A percentile compares a stretch with the other conserved stretches of the same genome.
Evolutionary conservation across 129 eudicot species (phyloP).

Genomic region (Flaveria ramosissima): DNA sequence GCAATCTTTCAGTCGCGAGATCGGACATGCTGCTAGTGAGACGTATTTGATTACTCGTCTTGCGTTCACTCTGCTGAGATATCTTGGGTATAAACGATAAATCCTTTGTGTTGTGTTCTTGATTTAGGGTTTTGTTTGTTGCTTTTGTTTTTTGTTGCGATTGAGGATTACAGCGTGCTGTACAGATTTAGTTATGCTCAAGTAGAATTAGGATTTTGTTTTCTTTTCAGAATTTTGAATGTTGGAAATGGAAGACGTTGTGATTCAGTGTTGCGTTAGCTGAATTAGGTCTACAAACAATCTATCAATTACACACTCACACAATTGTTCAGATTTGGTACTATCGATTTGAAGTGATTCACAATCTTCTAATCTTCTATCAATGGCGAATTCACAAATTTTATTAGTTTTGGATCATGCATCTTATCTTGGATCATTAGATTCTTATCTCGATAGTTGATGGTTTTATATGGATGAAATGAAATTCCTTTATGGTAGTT

Average conservation of each 20-base stretch:
- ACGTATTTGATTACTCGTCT: constrained; percentile 79
- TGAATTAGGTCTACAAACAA: neutral
- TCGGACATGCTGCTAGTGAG: constrained; percentile 91
- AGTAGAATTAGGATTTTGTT: neutral
- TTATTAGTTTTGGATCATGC: too few relatives aligned
- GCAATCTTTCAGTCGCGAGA: constrained; percentile 59
- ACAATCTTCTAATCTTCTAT: too few relatives aligned
- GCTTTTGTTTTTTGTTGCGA: neutral
- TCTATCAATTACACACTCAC: neutral
- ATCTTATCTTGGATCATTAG: too few relatives aligned
- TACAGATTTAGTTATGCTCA: too few relatives aligned
- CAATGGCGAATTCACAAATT: too few relatives aligned
- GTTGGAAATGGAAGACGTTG: neutral
- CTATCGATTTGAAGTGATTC: too few relatives aligned
- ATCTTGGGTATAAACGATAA: constrained; percentile 62
- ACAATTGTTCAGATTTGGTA: too few relatives aligned
- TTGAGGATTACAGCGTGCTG: neutral
- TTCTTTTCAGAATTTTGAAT: neutral
- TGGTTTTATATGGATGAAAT: too few relatives aligned
- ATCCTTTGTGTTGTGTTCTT: neutral
- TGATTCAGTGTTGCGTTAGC: too few relatives aligned
- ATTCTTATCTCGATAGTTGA: too few relatives aligned
- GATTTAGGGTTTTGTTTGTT: neutral
- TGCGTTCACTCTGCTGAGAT: constrained; percentile 62
- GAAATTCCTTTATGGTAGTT: too few relatives aligned